A percentile compares a stretch with the other conserved stretches of the same genome.
Conservation (phyloP, 1,284 basidiomycete genomes). For the Ganoderma meredithae region DNA sequence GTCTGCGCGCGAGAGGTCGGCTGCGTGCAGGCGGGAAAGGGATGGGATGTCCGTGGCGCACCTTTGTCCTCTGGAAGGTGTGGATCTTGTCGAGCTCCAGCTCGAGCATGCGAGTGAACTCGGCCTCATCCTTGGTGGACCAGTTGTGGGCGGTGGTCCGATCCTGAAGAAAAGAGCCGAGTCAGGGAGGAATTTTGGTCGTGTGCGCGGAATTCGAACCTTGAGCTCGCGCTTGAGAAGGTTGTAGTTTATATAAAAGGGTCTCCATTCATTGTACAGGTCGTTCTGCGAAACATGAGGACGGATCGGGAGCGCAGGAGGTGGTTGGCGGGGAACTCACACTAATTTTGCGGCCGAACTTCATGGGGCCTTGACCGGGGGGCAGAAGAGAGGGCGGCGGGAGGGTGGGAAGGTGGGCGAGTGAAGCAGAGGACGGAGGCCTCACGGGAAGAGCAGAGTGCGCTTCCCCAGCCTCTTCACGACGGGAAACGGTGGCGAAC, state of each 20-base stretch:
- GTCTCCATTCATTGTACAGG: slow-evolving; percentile 89
- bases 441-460: slow-evolving; percentile 1
- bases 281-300: slow-evolving; percentile 61
- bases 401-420: slow-evolving; percentile 7
- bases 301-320: background rate
- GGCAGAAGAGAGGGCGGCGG: background rate
- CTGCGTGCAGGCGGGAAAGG: background rate
- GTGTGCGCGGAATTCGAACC: slow-evolving; percentile 46
- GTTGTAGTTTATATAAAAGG: slow-evolving; percentile 91
- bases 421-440: slow-evolving; percentile 9
- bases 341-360: slow-evolving; percentile 90
- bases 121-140: slow-evolving; percentile 81
- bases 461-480: background rate
- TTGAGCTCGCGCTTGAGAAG: slow-evolving; percentile 91
- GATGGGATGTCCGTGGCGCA: slow-evolving; percentile 38
- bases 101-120: slow-evolving; percentile 84
- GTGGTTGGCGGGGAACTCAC: slow-evolving; percentile 53
- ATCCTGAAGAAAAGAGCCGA: slow-evolving; percentile 45
- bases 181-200: slow-evolving; percentile 20
- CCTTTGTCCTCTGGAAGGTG: slow-evolving; percentile 94
- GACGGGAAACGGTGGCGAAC: slow-evolving; percentile 3
- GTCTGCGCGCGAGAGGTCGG: slow-evolving; percentile 57
- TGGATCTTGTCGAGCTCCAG: slow-evolving; percentile 95
- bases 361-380: slow-evolving; percentile 56
- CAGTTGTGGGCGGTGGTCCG: slow-evolving; percentile 70